Base-by-base conservation (phyloP, 2,329 filamentous ascomycete species). In the Fusarium anguioides region DNA sequence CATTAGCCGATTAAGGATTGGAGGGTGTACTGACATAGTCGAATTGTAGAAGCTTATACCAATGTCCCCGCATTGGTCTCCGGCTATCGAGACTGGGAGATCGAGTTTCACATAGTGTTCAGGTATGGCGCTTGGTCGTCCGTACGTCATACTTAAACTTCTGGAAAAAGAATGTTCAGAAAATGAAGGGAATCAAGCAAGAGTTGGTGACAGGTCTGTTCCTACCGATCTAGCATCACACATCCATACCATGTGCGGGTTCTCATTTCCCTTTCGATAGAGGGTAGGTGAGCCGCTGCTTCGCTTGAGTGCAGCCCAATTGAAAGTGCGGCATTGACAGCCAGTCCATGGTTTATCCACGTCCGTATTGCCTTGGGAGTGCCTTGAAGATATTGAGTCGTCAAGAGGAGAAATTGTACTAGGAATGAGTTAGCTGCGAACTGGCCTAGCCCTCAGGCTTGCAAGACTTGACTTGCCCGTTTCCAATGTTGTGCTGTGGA, bases 271-370 rank as follows among this genome's bases (percentile, higher is more conserved):
- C 11, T 29, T 29, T 29, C 27, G 27, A 29, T 29, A 29, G 27
- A 12, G 11, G 27, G 27, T 12, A 29, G 6, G 11, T 29, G 27
- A 29, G 27, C 27, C 10, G 27, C 11, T 12, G 27, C 27, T 29
- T 29, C 27, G 27, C 35, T 37, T 10, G 35, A 37, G 11, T 37
- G 35, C n/a, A 37, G 18, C 8, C 35, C 35, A 11, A 37, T 37
- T 29, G 84, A 81, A 20, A 84, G 74, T 0, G 84, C 84, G 2
- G 81, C 80, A 54, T 80, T 82, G 4, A 86, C 79, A 2, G 83
- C 81, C 2, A 86, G 75, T 0, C 85, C 84, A 66, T 87, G 85
- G 0, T 82, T 77, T 1, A 78, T 83, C 84, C 84, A 87, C 4
- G 84, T 81, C 58, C 85, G 80, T 4, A 84, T 76, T 0, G 84